Percentiles rank a stretch among this genome's conserved stretches.
These are phyloP conservation scores for Chrysoporthe deuterocubensis DNA, from an alignment of 2,329 filamentous ascomycete species.

Conservation along the genomic window DNA sequence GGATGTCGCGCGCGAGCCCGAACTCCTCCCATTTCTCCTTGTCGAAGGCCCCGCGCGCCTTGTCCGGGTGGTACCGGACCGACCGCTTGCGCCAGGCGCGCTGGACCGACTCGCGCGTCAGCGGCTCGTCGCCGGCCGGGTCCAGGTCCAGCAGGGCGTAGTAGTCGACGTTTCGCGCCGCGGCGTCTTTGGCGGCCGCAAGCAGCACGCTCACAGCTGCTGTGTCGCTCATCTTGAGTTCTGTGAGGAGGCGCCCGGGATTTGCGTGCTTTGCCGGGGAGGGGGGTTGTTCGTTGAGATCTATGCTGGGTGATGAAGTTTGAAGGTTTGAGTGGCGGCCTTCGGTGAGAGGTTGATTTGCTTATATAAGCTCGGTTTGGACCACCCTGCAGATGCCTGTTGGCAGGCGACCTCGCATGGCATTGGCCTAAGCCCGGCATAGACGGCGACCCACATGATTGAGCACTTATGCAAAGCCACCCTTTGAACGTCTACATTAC, in stretches of 20 bases:
- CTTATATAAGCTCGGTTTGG: constrained; percentile 18
- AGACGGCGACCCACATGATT: too few relatives aligned
- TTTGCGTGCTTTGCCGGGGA: background rate
- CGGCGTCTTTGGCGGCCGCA: constrained; percentile 61
- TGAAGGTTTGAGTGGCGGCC: background rate
- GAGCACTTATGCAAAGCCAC: too few relatives aligned
- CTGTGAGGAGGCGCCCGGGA: background rate
- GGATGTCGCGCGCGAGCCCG: constrained; percentile 83
- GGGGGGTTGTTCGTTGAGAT: background rate
- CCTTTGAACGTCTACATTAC: too few relatives aligned
- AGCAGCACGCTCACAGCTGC: constrained; percentile 51
- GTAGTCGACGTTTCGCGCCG: constrained; percentile 69
- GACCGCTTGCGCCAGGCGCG: constrained; percentile 84
- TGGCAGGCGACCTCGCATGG: background rate
- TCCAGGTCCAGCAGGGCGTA: constrained; percentile 76
- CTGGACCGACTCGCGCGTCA: constrained; percentile 64
- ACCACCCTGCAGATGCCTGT: background rate
- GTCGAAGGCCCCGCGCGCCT: constrained; percentile 75
- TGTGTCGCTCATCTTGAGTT: constrained; percentile 24
- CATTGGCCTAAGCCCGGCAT: too few relatives aligned
- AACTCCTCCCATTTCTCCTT: constrained; percentile 83
- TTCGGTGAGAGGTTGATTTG: background rate
- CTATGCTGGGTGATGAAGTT: background rate
- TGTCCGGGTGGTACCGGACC: constrained; percentile 93
- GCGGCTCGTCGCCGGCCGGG: constrained; percentile 52